Evolutionary conservation across 1,139 yeast genomes (phyloP).

Genomic region (Insectozyma bohioensis): DNA sequence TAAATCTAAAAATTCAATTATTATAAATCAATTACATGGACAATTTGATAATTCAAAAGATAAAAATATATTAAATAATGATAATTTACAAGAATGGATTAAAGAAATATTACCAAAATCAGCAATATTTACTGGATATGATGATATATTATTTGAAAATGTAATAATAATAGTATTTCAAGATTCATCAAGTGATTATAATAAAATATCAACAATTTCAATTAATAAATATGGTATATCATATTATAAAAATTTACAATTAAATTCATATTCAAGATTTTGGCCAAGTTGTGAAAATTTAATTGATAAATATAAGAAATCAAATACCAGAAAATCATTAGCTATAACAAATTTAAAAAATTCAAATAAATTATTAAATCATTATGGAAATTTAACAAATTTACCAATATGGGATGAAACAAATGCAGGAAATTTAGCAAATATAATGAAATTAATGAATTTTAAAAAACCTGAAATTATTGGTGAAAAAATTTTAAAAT

Average conservation of each 20-base stretch:
- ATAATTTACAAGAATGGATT: constrained; percentile 6
- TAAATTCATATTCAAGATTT: constrained; percentile 63
- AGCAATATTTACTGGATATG: constrained; percentile 56
- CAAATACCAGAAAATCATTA: constrained; percentile 69
- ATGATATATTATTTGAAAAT: constrained; percentile 50
- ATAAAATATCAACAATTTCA: constrained; percentile 56
- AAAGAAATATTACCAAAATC: constrained; percentile 45
- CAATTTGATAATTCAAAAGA: constrained; percentile 18
- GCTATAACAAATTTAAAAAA: constrained; percentile 75
- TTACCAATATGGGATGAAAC: constrained; percentile 64
- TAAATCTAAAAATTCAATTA: constrained; percentile 8
- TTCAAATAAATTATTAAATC: constrained; percentile 53
- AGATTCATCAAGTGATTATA: constrained; percentile 34
- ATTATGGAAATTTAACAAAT: constrained; percentile 23
- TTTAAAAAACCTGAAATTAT: constrained; percentile 51
- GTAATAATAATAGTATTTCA: constrained; percentile 55
- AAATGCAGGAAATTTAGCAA: constrained; percentile 73
- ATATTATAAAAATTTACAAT: constrained; percentile 58
- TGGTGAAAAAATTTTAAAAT: constrained; percentile 48
- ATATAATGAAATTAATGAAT: constrained; percentile 52
- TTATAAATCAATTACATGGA: constrained; percentile 21
- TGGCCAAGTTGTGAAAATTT: constrained; percentile 80
- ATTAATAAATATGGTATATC: constrained; percentile 72
- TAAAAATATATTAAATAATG: constrained; percentile 6
- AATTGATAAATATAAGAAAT: constrained; percentile 43